phyloP scores from a whole-genome alignment of 2,329 filamentous ascomycete species.

The Xylaria sp. region DNA sequence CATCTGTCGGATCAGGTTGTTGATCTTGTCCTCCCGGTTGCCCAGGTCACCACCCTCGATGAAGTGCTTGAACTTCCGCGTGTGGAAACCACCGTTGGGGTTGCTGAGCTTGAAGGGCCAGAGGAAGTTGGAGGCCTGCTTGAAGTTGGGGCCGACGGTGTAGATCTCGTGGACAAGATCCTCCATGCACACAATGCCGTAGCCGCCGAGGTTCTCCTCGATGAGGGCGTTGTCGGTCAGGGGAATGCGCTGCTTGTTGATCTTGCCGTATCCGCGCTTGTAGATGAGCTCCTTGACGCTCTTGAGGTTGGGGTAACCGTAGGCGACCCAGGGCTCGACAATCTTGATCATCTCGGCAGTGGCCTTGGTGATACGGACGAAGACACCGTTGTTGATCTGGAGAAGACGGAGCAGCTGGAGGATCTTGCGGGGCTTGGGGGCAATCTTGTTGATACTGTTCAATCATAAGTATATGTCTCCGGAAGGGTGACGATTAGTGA shows the following conservation, averaged over 20 bases:
- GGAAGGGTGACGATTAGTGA: neutral
- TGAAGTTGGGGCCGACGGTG: conserved; percentile 99
- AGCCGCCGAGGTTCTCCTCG: conserved; percentile 95
- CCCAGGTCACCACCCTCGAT: conserved; percentile 98
- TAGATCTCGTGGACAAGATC: conserved; percentile 99
- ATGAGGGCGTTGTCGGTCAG: conserved; percentile 98
- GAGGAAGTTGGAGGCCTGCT: conserved; percentile 98
- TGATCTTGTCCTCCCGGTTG: conserved; percentile 99
- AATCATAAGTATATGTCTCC: conserved; percentile 19
- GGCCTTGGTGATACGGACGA: conserved; percentile 96
- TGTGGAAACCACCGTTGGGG: conserved; percentile 93
- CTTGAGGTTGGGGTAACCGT: conserved; percentile 99
- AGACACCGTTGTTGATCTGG: conserved; percentile 99
- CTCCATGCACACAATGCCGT: conserved; percentile 98
- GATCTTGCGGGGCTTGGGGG: conserved; percentile 99
- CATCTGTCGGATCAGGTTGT: conserved; percentile 95
- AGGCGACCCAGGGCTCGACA: conserved; percentile 98
- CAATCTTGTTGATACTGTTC: conserved; percentile 98
- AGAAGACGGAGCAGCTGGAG: conserved; percentile 98
- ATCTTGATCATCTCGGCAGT: conserved; percentile 97
- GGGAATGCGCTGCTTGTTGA: conserved; percentile 96
- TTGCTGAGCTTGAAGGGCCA: conserved; percentile 99
- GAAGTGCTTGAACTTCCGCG: conserved; percentile 99
- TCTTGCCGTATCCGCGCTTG: conserved; percentile 99
- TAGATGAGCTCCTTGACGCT: conserved; percentile 98